A percentile compares a stretch with the other conserved stretches of the same genome.
phyloP scores from a whole-genome alignment of 2,329 filamentous ascomycete species.

The Xylariales sp. region DNA sequence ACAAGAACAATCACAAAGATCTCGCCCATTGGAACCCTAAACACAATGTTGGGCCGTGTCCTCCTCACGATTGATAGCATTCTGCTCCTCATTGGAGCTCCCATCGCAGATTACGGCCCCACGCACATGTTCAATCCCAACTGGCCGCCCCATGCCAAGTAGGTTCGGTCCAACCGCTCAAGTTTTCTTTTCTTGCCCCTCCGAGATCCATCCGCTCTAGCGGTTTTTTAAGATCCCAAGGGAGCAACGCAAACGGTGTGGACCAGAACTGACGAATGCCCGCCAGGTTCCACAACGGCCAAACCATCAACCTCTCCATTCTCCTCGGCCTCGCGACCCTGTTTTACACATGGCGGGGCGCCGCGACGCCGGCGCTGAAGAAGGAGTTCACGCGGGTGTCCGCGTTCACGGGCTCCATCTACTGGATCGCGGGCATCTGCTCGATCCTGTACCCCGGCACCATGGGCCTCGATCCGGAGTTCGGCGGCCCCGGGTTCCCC shows the following conservation, averaged over 20 bases:
- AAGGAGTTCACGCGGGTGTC: constrained; percentile 51
- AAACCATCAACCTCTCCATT: constrained; percentile 56
- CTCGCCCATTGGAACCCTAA: background rate
- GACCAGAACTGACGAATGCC: background rate
- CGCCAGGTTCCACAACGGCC: constrained; percentile 54
- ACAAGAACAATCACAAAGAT: background rate
- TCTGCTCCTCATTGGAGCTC: constrained; percentile 53
- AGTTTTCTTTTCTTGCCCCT: background rate
- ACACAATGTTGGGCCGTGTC: constrained; percentile 52
- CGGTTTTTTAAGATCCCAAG: no score
- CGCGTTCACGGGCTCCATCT: constrained; percentile 54
- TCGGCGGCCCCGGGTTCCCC: constrained; percentile 57
- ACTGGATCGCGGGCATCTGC: constrained; percentile 56
- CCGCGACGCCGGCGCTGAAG: constrained; percentile 41
- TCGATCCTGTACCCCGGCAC: constrained; percentile 54
- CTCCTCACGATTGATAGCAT: constrained; percentile 56
- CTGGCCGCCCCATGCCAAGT: constrained; percentile 61
- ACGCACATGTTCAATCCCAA: constrained; percentile 58
- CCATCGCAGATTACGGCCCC: constrained; percentile 53
- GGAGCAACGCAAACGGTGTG: no score
- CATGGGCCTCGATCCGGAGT: constrained; percentile 57
- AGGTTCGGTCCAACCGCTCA: constrained; percentile 27
- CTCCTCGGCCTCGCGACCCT: constrained; percentile 54
- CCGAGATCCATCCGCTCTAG: no score
- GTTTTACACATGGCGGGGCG: constrained; percentile 54